Base-by-base conservation (phyloP, 805 yeast genomes). In the Cyberlindnera americana region DNA sequence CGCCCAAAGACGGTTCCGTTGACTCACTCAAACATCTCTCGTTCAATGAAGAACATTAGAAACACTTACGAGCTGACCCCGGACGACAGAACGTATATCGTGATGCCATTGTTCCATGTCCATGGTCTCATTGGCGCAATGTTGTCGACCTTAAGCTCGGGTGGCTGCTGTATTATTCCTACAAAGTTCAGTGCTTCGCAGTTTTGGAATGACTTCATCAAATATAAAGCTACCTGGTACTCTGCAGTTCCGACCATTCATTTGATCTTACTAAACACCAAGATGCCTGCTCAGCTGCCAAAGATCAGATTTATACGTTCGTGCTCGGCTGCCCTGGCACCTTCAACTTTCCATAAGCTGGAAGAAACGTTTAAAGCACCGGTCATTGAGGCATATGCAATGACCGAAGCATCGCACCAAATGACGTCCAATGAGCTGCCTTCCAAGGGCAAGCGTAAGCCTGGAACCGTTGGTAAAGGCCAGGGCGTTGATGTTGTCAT, bases 401-500 rank as follows among this genome's bases (percentile, higher is more conserved):
- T 82, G 87, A 82, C 89, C 2, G 90, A 82, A 56, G 86, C 86
- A 1, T 71, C 85, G n/a, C 89, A 82, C 58, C 88, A 82, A 59
- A 83, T 82, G 81, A 77, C 85, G 10, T 80, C 88, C 3, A 82
- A 82, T 59, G 71, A 75, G 48, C 60, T 81, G 29, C 85, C 86
- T 26, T 80, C 83, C 10, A 80, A 82, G 13, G 82, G 80, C 12
- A 59, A 69, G 44, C 69, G 86, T 47, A 76, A 73, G 60, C 77
- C 87, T 9, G 87, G 88, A 13, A 78, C 88, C 5, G 88, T 82
- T 17, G 87, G 88, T 5, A 78, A 72, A 43, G 84, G 86, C 8
- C 81, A 78, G 50, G 87, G 87, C 25, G 85, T 80, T 9, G 75
- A 78, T 37, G 69, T 80, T 19, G 76, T 70, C 14, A 73, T 83